phyloP scores from a whole-genome alignment of 345 rosid genomes.

The Eucalyptus melliodora region DNA sequence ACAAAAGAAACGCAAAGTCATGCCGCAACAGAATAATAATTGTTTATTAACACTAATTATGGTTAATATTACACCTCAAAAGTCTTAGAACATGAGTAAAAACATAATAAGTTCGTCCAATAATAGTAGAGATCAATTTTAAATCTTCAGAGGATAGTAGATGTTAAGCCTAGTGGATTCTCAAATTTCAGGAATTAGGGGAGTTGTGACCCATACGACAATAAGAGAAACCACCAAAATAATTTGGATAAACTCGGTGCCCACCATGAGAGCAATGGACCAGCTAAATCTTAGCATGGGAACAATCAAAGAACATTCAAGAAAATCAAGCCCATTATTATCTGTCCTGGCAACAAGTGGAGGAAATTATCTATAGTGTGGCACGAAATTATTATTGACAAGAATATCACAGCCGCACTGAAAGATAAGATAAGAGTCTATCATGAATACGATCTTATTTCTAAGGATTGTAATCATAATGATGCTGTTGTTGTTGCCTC shows the following conservation, averaged over 20 bases:
- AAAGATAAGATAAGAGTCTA: background rate
- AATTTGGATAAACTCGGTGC: background rate
- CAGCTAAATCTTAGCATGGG: accelerated
- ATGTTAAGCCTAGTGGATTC: background rate
- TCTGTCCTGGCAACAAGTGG: background rate
- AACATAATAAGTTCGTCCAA: background rate
- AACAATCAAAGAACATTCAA: too few species aligned
- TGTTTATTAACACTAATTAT: too few species aligned
- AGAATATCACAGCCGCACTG: accelerated
- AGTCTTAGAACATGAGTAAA: background rate
- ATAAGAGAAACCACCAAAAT: accelerated
- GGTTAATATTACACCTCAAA: too few species aligned
- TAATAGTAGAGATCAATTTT: background rate
- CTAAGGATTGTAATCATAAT: accelerated
- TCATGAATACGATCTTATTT: background rate
- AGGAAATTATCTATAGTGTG: accelerated
- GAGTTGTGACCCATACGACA: accelerated
- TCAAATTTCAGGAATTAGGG: background rate
- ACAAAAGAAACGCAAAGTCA: too few species aligned
- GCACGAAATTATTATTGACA: background rate
- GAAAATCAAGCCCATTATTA: background rate
- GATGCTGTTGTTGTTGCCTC: accelerated
- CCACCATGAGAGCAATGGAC: background rate
- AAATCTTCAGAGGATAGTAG: background rate
- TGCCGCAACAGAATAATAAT: too few species aligned